These are phyloP conservation scores for Cladochytrium tenue DNA, from an alignment of 371 early-diverging fungal species.

Conservation along the genomic window DNA sequence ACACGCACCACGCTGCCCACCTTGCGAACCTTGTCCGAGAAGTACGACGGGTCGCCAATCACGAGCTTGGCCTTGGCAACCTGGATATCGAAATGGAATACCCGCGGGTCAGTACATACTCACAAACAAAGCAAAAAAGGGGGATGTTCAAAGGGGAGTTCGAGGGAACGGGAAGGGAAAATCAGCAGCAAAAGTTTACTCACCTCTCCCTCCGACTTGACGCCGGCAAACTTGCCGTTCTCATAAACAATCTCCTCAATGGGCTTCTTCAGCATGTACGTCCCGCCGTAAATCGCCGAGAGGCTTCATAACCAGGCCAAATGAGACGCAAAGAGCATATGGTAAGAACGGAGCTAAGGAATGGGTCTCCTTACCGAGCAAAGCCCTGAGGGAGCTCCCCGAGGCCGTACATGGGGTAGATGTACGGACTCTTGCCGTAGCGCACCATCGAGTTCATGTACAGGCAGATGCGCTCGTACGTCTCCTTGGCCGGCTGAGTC, in stretches of 20 bases:
- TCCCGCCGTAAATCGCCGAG: slow-evolving; percentile 96
- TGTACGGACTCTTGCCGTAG: slow-evolving; percentile 98
- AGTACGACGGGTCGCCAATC: slow-evolving; percentile 96
- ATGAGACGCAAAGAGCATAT: background rate
- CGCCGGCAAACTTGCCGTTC: slow-evolving; percentile 82
- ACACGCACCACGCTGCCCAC: slow-evolving; percentile 90
- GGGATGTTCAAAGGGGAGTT: background rate
- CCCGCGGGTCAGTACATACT: background rate
- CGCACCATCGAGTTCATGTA: slow-evolving; percentile 94
- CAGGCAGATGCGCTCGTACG: slow-evolving; percentile 90
- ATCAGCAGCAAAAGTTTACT: background rate
- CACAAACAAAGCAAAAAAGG: background rate
- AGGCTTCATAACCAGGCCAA: slow-evolving; percentile 41
- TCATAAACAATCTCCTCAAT: slow-evolving; percentile 88
- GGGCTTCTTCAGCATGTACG: slow-evolving; percentile 94
- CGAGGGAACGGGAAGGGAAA: background rate
- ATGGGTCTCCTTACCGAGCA: slow-evolving; percentile 73
- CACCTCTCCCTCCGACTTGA: slow-evolving; percentile 84
- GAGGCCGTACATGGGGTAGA: slow-evolving; percentile 99
- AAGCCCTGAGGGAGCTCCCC: slow-evolving; percentile 99
- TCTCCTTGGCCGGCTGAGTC: slow-evolving; percentile 83
- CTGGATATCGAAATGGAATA: slow-evolving; percentile 9
- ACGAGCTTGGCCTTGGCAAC: slow-evolving; percentile 82
- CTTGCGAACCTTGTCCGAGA: slow-evolving; percentile 71
- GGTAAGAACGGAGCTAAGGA: slow-evolving; percentile 1